Evolutionary conservation across 2,329 filamentous ascomycete genomes (phyloP).

Genomic region (Periconia sp.): DNA sequence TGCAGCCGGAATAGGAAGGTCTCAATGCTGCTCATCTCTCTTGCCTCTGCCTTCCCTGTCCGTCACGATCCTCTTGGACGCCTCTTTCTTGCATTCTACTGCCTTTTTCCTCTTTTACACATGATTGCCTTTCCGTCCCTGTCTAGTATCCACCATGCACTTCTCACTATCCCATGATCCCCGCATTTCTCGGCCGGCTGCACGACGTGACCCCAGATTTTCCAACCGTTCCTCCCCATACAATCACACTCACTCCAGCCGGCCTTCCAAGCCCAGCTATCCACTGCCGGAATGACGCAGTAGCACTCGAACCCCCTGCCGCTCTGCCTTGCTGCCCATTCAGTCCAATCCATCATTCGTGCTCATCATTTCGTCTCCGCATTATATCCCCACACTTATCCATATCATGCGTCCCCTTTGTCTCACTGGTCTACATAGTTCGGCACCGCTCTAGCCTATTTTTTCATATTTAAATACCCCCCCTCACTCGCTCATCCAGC

Average conservation of each 20-base stretch:
- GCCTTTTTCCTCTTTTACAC: not conserved
- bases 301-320: not conserved
- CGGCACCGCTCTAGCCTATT: not conserved
- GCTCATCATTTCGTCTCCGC: not conserved
- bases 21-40: not conserved
- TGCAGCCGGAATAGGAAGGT: not conserved
- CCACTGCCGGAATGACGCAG: no score
- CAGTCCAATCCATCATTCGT: not conserved
- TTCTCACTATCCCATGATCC: not conserved
- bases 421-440: not conserved
- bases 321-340: not conserved
- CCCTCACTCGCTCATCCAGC: not conserved
- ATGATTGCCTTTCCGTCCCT: not conserved
- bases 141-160: not conserved
- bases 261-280: not conserved
- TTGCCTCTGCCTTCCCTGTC: not conserved
- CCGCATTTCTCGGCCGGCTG: not conserved
- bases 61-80: not conserved
- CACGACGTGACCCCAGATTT: not conserved
- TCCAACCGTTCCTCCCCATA: not conserved
- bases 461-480: not conserved
- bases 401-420: not conserved
- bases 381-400: not conserved
- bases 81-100: not conserved
- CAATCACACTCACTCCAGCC: not conserved